These are phyloP conservation scores for Colletotrichum tabaci DNA, from an alignment of 2,329 filamentous ascomycete genomes.

Conservation along the genomic window DNA sequence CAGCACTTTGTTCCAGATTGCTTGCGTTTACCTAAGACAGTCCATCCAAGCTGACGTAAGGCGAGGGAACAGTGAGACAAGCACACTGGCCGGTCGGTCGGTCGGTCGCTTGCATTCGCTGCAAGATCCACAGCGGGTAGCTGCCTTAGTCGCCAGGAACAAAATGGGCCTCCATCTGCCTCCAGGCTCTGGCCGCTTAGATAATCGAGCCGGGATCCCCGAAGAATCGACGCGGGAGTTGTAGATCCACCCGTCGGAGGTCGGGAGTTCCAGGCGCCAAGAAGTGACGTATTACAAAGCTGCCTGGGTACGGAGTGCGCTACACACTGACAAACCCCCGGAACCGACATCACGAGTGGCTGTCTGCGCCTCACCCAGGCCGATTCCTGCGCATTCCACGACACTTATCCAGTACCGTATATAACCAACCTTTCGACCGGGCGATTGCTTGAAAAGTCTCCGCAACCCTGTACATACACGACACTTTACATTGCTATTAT, in stretches of 20 bases:
- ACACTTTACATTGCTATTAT: background rate
- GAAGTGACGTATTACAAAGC: slow-evolving; percentile 61
- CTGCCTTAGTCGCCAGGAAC: slow-evolving; percentile 34
- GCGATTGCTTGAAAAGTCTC: background rate
- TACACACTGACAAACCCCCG: slow-evolving; percentile 46
- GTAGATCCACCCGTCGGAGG: slow-evolving; percentile 7
- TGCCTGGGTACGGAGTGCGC: slow-evolving; percentile 37
- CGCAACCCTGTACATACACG: background rate
- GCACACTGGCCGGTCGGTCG: too few relatives aligned
- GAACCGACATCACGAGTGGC: slow-evolving; percentile 43
- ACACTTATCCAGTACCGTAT: slow-evolving; percentile 12
- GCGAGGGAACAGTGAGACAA: background rate
- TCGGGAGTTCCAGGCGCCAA: slow-evolving; percentile 11
- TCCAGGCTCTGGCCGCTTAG: slow-evolving; percentile 12
- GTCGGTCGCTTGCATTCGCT: background rate
- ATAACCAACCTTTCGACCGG: slow-evolving; percentile 10
- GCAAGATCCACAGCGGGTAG: slow-evolving; percentile 15
- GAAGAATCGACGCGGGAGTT: slow-evolving; percentile 8
- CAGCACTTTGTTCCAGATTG: slow-evolving; percentile 11
- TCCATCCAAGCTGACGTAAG: background rate
- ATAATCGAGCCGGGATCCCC: slow-evolving; percentile 10
- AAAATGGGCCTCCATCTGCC: background rate
- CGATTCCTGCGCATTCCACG: slow-evolving; percentile 33
- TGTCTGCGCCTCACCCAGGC: slow-evolving; percentile 37
- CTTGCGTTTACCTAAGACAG: slow-evolving; percentile 8